Conservation (phyloP, 1,284 basidiomycete genomes). For the Heterobasidion annosum region DNA sequence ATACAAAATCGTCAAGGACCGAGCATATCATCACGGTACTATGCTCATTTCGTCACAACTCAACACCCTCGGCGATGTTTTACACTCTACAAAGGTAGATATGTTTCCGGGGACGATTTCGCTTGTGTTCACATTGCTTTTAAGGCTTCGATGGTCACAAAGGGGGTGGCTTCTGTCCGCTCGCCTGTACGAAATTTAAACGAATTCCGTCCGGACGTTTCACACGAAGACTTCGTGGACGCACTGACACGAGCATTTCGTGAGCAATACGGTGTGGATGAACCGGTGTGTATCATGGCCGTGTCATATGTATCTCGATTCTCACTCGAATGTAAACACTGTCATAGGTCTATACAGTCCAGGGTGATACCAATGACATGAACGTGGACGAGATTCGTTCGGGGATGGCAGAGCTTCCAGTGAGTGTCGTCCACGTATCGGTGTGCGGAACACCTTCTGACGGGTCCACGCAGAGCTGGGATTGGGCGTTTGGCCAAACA, state of each 20-base stretch:
- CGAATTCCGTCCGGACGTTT: conserved; percentile 42
- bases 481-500: conserved; percentile 91
- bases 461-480: conserved; percentile 63
- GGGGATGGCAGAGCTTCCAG: conserved; percentile 68
- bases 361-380: conserved; percentile 34
- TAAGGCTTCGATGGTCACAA: conserved; percentile 73
- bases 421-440: conserved; percentile 21
- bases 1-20: conserved; percentile 87
- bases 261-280: conserved; percentile 48
- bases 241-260: conserved; percentile 71
- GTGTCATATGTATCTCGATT: background rate
- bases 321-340: background rate
- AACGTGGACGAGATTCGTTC: conserved; percentile 48
- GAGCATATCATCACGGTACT: conserved; percentile 98
- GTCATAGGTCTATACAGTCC: conserved; percentile 24
- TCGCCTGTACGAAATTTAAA: conserved; percentile 86
- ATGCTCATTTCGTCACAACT: conserved; percentile 89
- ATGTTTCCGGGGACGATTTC: background rate
- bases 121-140: background rate
- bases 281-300: conserved; percentile 24
- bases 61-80: conserved; percentile 59
- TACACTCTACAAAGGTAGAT: conserved; percentile 65
- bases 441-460: background rate
- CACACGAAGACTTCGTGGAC: conserved; percentile 64
- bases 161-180: conserved; percentile 85